phyloP scores from a whole-genome alignment of 192 early-diverging fungal genomes.

The Phycomyces nitens region DNA sequence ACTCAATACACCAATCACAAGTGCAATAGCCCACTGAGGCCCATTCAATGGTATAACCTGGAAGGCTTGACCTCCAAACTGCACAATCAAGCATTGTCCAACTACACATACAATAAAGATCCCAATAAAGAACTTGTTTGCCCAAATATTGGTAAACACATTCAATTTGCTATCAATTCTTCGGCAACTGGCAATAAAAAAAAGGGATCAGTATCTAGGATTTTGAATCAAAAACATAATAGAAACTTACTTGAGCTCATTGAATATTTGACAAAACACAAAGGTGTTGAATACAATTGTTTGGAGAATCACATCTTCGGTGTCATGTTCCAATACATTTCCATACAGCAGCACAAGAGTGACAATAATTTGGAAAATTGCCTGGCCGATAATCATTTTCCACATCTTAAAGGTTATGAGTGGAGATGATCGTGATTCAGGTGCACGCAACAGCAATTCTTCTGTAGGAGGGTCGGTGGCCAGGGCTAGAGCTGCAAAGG shows the following conservation, averaged over 20 bases:
- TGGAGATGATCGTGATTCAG: slow-evolving; percentile 74
- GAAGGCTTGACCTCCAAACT: slow-evolving; percentile 88
- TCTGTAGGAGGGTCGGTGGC: slow-evolving; percentile 90
- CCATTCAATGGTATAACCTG: slow-evolving; percentile 62
- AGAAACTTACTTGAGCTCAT: slow-evolving; percentile 74
- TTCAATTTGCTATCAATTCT: slow-evolving; percentile 77
- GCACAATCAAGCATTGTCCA: slow-evolving; percentile 83
- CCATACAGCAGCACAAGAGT: slow-evolving; percentile 71
- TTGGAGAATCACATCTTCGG: slow-evolving; percentile 43
- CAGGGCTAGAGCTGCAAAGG: slow-evolving; percentile 93
- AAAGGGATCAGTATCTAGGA: background rate
- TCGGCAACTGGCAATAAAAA: slow-evolving; percentile 53
- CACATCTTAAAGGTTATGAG: slow-evolving; percentile 91
- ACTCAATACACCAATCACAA: slow-evolving; percentile 74
- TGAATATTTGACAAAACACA: slow-evolving; percentile 87
- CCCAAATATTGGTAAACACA: slow-evolving; percentile 74
- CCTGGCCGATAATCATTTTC: slow-evolving; percentile 93
- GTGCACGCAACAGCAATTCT: slow-evolving; percentile 80
- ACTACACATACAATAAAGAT: slow-evolving; percentile 76
- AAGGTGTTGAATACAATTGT: slow-evolving; percentile 95
- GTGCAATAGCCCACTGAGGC: slow-evolving; percentile 78
- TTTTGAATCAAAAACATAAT: background rate
- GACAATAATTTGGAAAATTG: slow-evolving; percentile 83
- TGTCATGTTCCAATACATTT: slow-evolving; percentile 52
- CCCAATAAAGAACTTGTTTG: slow-evolving; percentile 76